Base-by-base conservation (phyloP, 805 yeast species). In the Yamadazyma akitaensis region DNA sequence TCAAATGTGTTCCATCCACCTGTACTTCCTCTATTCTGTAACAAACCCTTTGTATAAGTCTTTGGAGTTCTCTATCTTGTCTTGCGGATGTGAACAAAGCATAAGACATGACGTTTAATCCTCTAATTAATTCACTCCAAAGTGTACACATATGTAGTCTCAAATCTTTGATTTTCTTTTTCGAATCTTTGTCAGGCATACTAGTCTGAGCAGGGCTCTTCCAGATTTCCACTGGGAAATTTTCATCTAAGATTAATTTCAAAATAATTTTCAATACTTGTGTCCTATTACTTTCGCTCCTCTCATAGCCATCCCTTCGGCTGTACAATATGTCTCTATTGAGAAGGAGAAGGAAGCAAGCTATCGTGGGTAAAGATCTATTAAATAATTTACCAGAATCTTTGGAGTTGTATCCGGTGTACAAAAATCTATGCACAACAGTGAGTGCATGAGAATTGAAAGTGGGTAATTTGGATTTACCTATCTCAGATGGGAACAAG, bases 111-210 rank as follows among this genome's bases (percentile, higher is more conserved):
- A 48, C 25, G 53, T 70, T 70, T 6, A 58, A 42, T 14, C 67
- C 41, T 14, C 75, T 45, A n/a, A 72, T 48, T n/a, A 65, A 31
- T 28, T 67, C 72, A 35, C 52, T 50, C 76, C 76, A 72, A 6
- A 70, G 28, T 32, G 52, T 56, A 42, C 72, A 61, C 13, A 66
- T 47, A 40, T 67, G 68, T 5, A 65, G 37, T 36, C 64, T 57
- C 7, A 69, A 38, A 13, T 60, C 60, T 13, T 53, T 50, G 16
- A 54, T 46, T 33, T 57, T 58, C 37, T 51, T 53, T 16, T 50
- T 53, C 1, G 57, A 40, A 6, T 49, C 57, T 14, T 53, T 43
- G 7, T 48, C 59, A 18, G 46, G 43, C 37, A 64, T 52, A 2
- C 30, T 37, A 1, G 70, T 56, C 16, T 50, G 53, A 6, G 59